Base-by-base conservation (phyloP, 148 eudicot species). In the Rhododendron henanense region DNA sequence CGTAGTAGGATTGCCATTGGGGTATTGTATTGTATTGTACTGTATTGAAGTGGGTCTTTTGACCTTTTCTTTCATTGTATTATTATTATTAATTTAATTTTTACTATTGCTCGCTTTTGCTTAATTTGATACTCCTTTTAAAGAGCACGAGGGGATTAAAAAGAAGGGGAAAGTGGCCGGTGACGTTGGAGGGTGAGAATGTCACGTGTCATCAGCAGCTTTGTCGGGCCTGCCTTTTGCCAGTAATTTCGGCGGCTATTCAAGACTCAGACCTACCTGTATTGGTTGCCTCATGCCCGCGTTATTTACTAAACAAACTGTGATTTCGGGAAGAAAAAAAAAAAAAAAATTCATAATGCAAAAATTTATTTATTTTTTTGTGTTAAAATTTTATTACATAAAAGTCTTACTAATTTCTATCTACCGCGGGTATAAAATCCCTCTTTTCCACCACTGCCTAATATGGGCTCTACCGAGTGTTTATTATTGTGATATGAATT, bases 191-290 rank as follows among this genome's bases (percentile, higher is more conserved):
- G 50, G 53, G 13, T 2, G 51, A 59, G 78, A 75, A 21, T 16
- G 86, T 51, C 86, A 89, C 88, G 91, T 86, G 91, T 84, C 18
- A 33, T 84, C 65, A 10, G 48, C 79, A 71, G n/a, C 45, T 55
- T 88, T 86, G 87, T 86, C 87, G 90, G 86, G 61, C 45, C 39
- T 53, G 61, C 45, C 39, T 53, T 33, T 88, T 84, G 84, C 76
- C 85, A 28, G 28, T 41, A 82, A 44, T 86, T 11, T 45, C 48
- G 85, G 85, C 83, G 88, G 87, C 88, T 8, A 41, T 41, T 41
- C 7, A 5, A 41, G 44, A 35, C 37, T 35, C 37, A 35, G 37
- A 35, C 37, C 37, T 35, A 35, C 2, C 37, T 35, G 2, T 35
- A 35, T 35, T 35, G 37, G 37, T 35, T 35, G 37, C 2, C 37